A percentile compares a stretch with the other conserved stretches of the same genome.
Conservation (phyloP, 2,329 filamentous ascomycete genomes). For the Sarocladium brachiariae region DNA sequence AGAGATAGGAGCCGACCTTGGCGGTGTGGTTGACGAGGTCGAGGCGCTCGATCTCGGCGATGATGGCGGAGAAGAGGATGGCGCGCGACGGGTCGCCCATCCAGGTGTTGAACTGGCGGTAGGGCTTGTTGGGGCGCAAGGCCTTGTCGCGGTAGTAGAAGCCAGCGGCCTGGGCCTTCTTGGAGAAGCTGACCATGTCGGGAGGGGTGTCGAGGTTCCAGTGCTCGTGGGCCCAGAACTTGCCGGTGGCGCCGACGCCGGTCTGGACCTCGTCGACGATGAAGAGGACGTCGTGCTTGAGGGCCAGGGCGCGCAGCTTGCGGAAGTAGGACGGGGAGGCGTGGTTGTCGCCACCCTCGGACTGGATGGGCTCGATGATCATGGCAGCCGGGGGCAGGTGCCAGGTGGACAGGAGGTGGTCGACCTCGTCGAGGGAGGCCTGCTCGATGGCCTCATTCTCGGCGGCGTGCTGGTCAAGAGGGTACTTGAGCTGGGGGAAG, state of each 20-base stretch:
- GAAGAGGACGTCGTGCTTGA: slow-evolving; percentile 69
- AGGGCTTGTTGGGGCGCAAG: slow-evolving; percentile 83
- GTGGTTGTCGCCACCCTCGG: slow-evolving; percentile 92
- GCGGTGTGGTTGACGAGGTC: slow-evolving; percentile 77
- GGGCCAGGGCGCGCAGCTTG: slow-evolving; percentile 71
- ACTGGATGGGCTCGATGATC: slow-evolving; percentile 85
- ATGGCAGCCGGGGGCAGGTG: slow-evolving; percentile 75
- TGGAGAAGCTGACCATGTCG: slow-evolving; percentile 92
- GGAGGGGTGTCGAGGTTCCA: slow-evolving; percentile 75
- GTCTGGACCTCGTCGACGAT: slow-evolving; percentile 96
- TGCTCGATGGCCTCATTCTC: slow-evolving; percentile 81
- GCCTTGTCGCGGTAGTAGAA: slow-evolving; percentile 83
- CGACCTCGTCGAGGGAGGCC: slow-evolving; percentile 74
- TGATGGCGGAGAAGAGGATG: slow-evolving; percentile 79
- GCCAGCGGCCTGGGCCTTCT: slow-evolving; percentile 90
- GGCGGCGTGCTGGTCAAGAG: slow-evolving; percentile 68
- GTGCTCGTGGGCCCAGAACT: slow-evolving; percentile 97
- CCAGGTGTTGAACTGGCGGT: slow-evolving; percentile 97
- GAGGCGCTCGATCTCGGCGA: slow-evolving; percentile 69
- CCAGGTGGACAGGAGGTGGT: slow-evolving; percentile 72
- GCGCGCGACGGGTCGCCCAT: slow-evolving; percentile 87
- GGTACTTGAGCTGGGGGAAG: slow-evolving; percentile 82
- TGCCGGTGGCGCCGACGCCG: slow-evolving; percentile 83
- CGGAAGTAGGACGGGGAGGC: slow-evolving; percentile 83
- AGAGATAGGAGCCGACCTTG: slow-evolving; percentile 72